Evolutionary conservation across 2,329 filamentous ascomycete species (phyloP).

Genomic region (Colletotrichum viniferum): DNA sequence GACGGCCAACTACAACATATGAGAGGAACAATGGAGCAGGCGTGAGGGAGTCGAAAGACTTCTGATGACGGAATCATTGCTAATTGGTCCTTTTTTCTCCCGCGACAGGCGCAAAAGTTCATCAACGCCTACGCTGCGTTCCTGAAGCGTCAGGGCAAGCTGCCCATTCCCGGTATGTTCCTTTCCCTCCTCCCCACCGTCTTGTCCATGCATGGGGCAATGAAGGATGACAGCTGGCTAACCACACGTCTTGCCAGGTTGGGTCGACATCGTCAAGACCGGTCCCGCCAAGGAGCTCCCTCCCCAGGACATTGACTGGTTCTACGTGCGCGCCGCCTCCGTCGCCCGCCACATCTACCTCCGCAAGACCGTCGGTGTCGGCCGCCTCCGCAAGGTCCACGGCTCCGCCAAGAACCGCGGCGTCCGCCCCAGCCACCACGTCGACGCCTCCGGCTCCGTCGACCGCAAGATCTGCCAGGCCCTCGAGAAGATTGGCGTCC

Average conservation of each 20-base stretch:
- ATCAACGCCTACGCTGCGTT: constrained; percentile 85
- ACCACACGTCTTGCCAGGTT: constrained; percentile 62
- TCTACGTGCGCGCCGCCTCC: constrained; percentile 86
- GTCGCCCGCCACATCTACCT: constrained; percentile 99
- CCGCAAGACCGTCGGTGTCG: constrained; percentile 98
- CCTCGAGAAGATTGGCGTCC: constrained; percentile 98
- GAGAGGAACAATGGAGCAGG: constrained; percentile 57
- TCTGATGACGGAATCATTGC: constrained; percentile 75
- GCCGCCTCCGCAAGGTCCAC: constrained; percentile 96
- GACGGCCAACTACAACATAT: constrained; percentile 24
- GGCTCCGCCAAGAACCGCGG: constrained; percentile 98
- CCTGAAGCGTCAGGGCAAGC: constrained; percentile 94
- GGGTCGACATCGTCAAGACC: constrained; percentile 99
- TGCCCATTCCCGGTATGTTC: constrained; percentile 82
- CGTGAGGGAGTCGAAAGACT: constrained; percentile 75
- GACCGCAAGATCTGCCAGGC: constrained; percentile 98
- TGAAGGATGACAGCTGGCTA: background rate
- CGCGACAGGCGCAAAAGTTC: constrained; percentile 81
- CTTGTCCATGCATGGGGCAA: background rate
- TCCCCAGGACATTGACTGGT: constrained; percentile 98
- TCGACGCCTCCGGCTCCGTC: constrained; percentile 91
- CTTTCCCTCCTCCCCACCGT: background rate
- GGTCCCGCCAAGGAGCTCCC: constrained; percentile 96
- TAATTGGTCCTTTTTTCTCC: constrained; percentile 57
- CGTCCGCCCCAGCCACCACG: constrained; percentile 88